Conservation (phyloP, 2,329 filamentous ascomycete species). For the Hirsutella minnesotensis region DNA sequence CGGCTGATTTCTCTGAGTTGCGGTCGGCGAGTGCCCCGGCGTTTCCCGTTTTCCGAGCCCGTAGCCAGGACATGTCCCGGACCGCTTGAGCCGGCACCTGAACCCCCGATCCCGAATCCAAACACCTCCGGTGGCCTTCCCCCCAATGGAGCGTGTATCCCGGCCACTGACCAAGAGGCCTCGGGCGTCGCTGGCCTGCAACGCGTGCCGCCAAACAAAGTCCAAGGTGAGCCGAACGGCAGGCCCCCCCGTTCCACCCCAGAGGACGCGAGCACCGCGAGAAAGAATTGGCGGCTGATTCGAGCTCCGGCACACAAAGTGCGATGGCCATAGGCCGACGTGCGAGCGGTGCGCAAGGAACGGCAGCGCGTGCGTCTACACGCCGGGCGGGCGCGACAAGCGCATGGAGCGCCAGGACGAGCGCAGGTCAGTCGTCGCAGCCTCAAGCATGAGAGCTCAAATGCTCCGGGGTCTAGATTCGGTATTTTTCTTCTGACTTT, state of each 20-base stretch:
- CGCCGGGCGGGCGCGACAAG: constrained; percentile 11
- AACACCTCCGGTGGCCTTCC: too few species aligned
- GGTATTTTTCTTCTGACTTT: too few species aligned
- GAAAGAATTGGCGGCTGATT: background rate
- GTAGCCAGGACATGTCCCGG: too few species aligned
- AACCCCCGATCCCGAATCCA: too few species aligned
- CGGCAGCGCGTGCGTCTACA: constrained; percentile 10
- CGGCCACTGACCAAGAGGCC: constrained; percentile 11
- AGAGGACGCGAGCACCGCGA: too few species aligned
- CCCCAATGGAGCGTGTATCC: constrained; percentile 5
- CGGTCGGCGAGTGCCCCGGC: too few species aligned
- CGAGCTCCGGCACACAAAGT: constrained; percentile 3
- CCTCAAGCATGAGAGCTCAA: too few species aligned
- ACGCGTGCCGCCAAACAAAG: constrained; percentile 11
- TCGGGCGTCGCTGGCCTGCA: constrained; percentile 12
- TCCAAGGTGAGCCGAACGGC: constrained; percentile 13
- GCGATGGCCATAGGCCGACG: constrained; percentile 9
- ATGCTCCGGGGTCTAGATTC: too few species aligned
- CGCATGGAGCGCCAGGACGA: constrained; percentile 12
- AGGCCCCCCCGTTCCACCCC: too few species aligned
- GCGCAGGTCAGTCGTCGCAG: constrained; percentile 6
- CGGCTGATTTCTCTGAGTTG: too few species aligned
- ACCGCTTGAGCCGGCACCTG: too few species aligned
- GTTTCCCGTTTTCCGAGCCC: too few species aligned
- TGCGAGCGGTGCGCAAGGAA: constrained; percentile 10